Evolutionary conservation across 2,329 filamentous ascomycete genomes (phyloP).

Genomic region (Aspergillus costaricaensis): DNA sequence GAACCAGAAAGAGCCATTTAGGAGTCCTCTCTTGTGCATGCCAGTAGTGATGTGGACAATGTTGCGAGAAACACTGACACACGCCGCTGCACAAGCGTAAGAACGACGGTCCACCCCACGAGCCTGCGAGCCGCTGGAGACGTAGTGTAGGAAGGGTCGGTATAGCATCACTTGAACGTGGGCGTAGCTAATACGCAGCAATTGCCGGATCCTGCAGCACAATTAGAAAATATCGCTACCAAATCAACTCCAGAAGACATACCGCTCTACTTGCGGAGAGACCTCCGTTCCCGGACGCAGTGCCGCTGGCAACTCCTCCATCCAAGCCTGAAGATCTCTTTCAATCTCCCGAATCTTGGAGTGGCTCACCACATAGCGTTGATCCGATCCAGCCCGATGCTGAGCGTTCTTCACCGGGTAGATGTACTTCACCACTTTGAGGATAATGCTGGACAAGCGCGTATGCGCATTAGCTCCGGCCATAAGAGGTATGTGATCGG

Average conservation of each 20-base stretch:
- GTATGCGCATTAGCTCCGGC: constrained; percentile 63
- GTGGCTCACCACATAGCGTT: constrained; percentile 64
- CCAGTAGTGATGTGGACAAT: constrained; percentile 66
- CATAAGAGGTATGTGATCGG: constrained; percentile 58
- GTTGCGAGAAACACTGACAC: constrained; percentile 66
- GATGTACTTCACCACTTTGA: constrained; percentile 64
- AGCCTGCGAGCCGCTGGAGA: constrained; percentile 53
- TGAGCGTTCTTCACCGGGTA: constrained; percentile 61
- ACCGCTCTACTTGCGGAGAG: constrained; percentile 73
- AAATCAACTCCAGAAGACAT: constrained; percentile 38
- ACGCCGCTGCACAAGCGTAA: constrained; percentile 66
- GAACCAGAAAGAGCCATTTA: constrained; percentile 68
- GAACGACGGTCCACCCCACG: constrained; percentile 61
- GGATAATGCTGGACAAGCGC: constrained; percentile 57
- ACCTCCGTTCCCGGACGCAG: constrained; percentile 80
- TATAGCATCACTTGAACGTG: constrained; percentile 67
- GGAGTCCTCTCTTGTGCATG: constrained; percentile 62
- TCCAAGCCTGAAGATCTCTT: constrained; percentile 63
- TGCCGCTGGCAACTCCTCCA: constrained; percentile 68
- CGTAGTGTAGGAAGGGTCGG: constrained; percentile 66
- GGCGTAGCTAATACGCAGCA: constrained; percentile 64
- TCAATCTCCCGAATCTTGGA: constrained; percentile 66
- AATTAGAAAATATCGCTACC: constrained; percentile 6
- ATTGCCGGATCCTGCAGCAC: constrained; percentile 54
- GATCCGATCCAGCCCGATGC: constrained; percentile 48